phyloP scores from a whole-genome alignment of 805 yeast genomes.

The Blastobotrys parvus region DNA sequence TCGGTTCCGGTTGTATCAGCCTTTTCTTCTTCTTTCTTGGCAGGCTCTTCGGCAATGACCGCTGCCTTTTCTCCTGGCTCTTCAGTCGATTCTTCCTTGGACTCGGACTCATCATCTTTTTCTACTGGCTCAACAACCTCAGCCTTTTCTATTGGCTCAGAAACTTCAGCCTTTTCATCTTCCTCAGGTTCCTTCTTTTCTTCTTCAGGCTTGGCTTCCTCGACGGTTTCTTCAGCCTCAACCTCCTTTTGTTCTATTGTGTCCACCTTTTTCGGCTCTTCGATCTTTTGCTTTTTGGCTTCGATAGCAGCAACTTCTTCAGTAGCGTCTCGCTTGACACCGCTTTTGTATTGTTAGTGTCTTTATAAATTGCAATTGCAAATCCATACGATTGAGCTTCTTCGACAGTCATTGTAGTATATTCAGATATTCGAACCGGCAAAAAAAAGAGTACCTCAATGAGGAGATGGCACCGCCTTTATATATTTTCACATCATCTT shows the following conservation, averaged over 20 bases:
- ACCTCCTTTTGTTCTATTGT: neutral
- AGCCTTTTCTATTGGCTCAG: conserved; percentile 16
- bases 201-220: neutral
- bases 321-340: conserved; percentile 2
- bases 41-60: neutral
- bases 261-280: neutral
- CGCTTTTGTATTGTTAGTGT: neutral
- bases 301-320: conserved; percentile 1
- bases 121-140: conserved; percentile 55
- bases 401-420: neutral
- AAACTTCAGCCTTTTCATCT: neutral
- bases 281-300: conserved; percentile 4
- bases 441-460: too few species aligned
- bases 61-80: neutral
- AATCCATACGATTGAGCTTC: neutral
- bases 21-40: neutral
- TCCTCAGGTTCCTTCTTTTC: neutral
- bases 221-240: neutral
- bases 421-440: too few species aligned
- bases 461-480: too few species aligned
- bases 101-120: neutral
- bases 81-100: conserved; percentile 19
- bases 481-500: neutral
- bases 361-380: neutral
- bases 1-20: neutral